These are phyloP conservation scores for Croton setiger DNA, from an alignment of 441 rosid genomes.

Conservation along the genomic window DNA sequence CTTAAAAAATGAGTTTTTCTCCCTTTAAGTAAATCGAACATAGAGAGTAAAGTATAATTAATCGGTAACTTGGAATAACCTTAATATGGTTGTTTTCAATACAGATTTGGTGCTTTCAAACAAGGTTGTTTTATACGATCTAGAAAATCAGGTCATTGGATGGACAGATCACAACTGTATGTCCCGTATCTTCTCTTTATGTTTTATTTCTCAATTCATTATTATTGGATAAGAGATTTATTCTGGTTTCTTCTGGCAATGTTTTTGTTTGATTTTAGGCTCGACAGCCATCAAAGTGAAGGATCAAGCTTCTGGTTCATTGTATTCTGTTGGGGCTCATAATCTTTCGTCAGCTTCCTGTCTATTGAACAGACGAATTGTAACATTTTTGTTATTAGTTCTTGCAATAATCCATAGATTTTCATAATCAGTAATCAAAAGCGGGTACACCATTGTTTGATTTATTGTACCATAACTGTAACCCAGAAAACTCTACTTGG, in stretches of 20 bases:
- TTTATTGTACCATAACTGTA: conserved; percentile 32
- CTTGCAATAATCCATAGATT: conserved; percentile 37
- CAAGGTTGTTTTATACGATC: conserved; percentile 69
- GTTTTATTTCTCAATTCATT: background rate
- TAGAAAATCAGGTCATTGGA: conserved; percentile 76
- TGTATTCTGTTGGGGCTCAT: conserved; percentile 58
- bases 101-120: conserved; percentile 84
- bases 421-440: conserved; percentile 16
- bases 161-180: conserved; percentile 93
- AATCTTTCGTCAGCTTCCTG: conserved; percentile 43
- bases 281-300: conserved; percentile 64
- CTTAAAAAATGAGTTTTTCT: no score
- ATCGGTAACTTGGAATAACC: background rate
- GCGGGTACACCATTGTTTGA: conserved; percentile 25
- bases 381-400: conserved; percentile 33
- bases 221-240: background rate
- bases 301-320: conserved; percentile 53
- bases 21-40: no score
- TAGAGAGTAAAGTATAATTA: background rate
- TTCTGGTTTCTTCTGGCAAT: background rate
- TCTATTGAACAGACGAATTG: conserved; percentile 22
- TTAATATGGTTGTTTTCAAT: background rate
- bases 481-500: conserved; percentile 13
- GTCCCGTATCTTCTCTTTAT: conserved; percentile 15
- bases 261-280: conserved; percentile 40